Evolutionary conservation across 2,329 filamentous ascomycete species (phyloP).

Genomic region (Arthrocladium fulminans): DNA sequence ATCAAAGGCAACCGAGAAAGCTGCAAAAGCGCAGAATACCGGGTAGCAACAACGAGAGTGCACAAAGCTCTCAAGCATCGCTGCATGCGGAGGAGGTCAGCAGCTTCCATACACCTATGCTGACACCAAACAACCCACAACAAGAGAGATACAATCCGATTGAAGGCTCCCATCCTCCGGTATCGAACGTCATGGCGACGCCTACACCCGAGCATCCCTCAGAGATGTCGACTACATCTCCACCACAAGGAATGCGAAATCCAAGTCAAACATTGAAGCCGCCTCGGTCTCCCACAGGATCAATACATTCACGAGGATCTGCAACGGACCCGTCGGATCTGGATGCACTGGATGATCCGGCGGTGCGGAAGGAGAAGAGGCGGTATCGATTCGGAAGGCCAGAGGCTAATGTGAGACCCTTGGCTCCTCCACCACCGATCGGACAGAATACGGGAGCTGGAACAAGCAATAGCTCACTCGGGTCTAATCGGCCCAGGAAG

Average conservation of each 20-base stretch:
- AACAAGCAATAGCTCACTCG: constrained; percentile 59
- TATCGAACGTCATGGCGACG: constrained; percentile 26
- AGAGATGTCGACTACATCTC: constrained; percentile 18
- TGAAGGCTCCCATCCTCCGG: constrained; percentile 25
- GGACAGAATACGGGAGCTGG: constrained; percentile 57
- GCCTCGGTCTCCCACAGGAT: constrained; percentile 65
- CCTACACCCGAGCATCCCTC: constrained; percentile 22
- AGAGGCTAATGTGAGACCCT: constrained; percentile 48
- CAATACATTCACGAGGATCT: constrained; percentile 61
- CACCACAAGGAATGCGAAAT: constrained; percentile 35
- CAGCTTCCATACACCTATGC: constrained; percentile 26
- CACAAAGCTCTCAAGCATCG: constrained; percentile 81
- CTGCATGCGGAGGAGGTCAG: constrained; percentile 40
- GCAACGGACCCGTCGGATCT: constrained; percentile 74
- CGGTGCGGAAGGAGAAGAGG: constrained; percentile 56
- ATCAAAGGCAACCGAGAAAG: constrained; percentile 68
- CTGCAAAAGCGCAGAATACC: constrained; percentile 77
- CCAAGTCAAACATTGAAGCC: constrained; percentile 50
- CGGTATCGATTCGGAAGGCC: constrained; percentile 65
- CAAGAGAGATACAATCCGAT: constrained; percentile 24
- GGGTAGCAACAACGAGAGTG: constrained; percentile 70
- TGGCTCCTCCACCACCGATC: constrained; percentile 41
- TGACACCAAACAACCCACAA: constrained; percentile 26
- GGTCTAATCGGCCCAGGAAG: constrained; percentile 40
- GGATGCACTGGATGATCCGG: constrained; percentile 55